Evolutionary conservation across 1,284 basidiomycete species (phyloP), one percentile per base, ranked within the genome.

Genomic region (Apiotrichum sp.): DNA sequence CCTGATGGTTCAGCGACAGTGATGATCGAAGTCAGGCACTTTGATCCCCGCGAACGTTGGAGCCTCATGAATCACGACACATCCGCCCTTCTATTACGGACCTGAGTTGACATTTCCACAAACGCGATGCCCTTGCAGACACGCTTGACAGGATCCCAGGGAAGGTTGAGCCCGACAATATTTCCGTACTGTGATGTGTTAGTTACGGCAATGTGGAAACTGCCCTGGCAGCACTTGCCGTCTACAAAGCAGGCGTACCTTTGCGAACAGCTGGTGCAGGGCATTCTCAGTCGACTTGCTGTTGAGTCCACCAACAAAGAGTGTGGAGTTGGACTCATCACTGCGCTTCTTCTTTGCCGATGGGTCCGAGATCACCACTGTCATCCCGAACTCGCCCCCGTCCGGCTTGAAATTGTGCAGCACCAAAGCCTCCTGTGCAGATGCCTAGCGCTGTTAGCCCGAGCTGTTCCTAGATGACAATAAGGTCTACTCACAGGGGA

Each of bases 311-410:
- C 86, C 83, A 8, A 97, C 87, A 55, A 98, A 90, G 11, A 98
- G 86, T 0, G 92, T 96, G 38, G 85, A 84, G 65, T 96, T 88
- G 64, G 86, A 82, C 34, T 84, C 86, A 68, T 98, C 96, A 0
- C 86, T 88, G 14, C 96, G 81, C 62, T 88, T 86, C 69, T 93
- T 90, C 77, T 84, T 91, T 9, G 87, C 82, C 65, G 86, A 83
- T 0, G 96, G 96, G 70, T 98, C 90, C 0, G 95, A 98, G 8
- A 98, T 84, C 45, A 84, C 83, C 1, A 98, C 95, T 22, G 81
- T 87, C 59, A 98, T 73, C 4, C 78, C 76, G 56, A 85, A 80
- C 22, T 81, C 83, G 2, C 84, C 79, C 65, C 64, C 50, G 51
- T 86, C 83, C 10, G 91, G 78, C 63, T 93, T 86, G 32, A 77